A percentile compares a stretch with the other conserved stretches of the same genome.
phyloP scores from a whole-genome alignment of 1,284 basidiomycete species.

The Flammula alnicola region DNA sequence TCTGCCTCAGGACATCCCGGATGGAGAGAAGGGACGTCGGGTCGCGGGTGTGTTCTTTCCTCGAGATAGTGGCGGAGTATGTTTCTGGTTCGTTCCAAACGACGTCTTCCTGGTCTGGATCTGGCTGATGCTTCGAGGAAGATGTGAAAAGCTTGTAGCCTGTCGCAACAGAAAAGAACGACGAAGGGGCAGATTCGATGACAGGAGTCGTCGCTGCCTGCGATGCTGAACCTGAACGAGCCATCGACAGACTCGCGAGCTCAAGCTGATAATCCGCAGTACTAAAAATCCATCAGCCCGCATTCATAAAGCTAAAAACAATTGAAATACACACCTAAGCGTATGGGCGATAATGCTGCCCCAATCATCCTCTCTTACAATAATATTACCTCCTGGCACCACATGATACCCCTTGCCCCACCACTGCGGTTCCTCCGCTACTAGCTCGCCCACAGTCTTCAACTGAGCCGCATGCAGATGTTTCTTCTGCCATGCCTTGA shows the following conservation, averaged over 20 bases:
- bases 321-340: conserved; percentile 50
- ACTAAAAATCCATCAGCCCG: conserved; percentile 36
- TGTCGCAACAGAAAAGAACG: conserved; percentile 50
- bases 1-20: conserved; percentile 63
- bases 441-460: conserved; percentile 34
- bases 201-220: conserved; percentile 32
- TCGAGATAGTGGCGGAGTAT: conserved; percentile 60
- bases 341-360: conserved; percentile 78
- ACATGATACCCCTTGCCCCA: conserved; percentile 64
- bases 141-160: conserved; percentile 53
- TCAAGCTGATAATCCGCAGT: conserved; percentile 67
- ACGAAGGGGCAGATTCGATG: conserved; percentile 36
- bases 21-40: conserved; percentile 58
- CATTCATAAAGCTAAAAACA: neutral
- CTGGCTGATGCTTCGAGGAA: conserved; percentile 41
- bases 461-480: conserved; percentile 41
- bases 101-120: conserved; percentile 62
- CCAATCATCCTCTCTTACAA: conserved; percentile 74
- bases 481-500: conserved; percentile 68
- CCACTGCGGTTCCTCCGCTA: conserved; percentile 60
- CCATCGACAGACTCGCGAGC: conserved; percentile 49
- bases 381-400: conserved; percentile 67
- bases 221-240: conserved; percentile 28
- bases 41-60: conserved; percentile 68
- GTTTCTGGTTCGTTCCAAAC: conserved; percentile 66